Base-by-base conservation (phyloP, 495 filamentous ascomycete genomes). In the Pseudevernia furfuracea region DNA sequence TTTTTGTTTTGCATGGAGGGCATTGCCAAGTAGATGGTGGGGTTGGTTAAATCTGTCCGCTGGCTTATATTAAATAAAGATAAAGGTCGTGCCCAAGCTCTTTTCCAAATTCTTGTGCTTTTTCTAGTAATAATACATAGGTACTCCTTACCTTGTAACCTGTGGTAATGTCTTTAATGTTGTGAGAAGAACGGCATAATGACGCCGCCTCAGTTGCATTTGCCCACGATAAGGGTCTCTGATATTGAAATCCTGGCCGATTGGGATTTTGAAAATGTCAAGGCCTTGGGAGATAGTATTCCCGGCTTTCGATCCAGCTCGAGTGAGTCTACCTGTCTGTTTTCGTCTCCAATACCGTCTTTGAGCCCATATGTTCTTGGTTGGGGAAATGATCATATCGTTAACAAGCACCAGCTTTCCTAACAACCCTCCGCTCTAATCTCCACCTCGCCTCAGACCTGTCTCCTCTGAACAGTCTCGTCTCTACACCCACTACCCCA, bases 341-440 rank as follows among this genome's bases (percentile, higher is more conserved):
- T n/a, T n/a, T n/a, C n/a, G n/a, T n/a, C n/a, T n/a, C n/a, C n/a
- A n/a, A n/a, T n/a, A n/a, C n/a, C n/a, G n/a, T n/a, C n/a, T n/a
- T n/a, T n/a, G n/a, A 36, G 34, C 34, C 8, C 34, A 36, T 36
- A 36, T 8, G 34, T 8, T 19, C 7, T 38, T 36, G 21, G 7
- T 8, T 28, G 25, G 1, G 6, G 2, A 49, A 49, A 11, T 12
- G 46, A 21, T 21, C 46, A 49, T 38, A 23, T 32, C 32, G 15
- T 46, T 59, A 23, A 57, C 41, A 21, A 3, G 8, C 21, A 37
- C 4, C 41, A 74, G 69, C 73, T 37, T 74, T 74, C 66, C 63
- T 74, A 23, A 66, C 65, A 9, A 72, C 70, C 25, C 67, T 67
- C 57, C 63, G 73, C 36, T 44, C 74, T 15, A 72, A 72, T 44